These are phyloP conservation scores for Teunomyces barrocoloradensis DNA, from an alignment of 805 yeast genomes.

Conservation along the genomic window DNA sequence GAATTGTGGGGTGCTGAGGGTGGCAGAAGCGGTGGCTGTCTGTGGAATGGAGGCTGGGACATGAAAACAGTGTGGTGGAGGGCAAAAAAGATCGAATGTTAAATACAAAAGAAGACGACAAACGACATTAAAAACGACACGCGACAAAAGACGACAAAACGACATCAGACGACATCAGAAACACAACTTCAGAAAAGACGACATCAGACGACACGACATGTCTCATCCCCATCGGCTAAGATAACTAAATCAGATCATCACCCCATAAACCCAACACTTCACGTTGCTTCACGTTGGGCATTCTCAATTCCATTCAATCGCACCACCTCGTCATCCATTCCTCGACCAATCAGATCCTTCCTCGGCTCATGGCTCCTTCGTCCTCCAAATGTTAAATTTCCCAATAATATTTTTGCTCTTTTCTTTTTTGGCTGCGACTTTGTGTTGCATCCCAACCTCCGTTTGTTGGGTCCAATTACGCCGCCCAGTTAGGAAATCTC, in stretches of 20 bases:
- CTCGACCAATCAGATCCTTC: background rate
- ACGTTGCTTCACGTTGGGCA: background rate
- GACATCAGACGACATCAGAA: too few relatives aligned
- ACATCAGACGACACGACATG: background rate
- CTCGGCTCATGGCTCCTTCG: too few relatives aligned
- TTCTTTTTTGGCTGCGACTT: conserved; percentile 2
- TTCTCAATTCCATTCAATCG: background rate
- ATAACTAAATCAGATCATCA: background rate
- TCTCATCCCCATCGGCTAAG: background rate
- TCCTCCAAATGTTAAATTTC: too few relatives aligned
- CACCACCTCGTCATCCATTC: background rate
- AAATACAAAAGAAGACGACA: too few relatives aligned
- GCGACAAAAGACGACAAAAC: too few relatives aligned
- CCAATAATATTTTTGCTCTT: background rate
- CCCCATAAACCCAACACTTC: background rate
- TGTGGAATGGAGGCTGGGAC: conserved; percentile 15
- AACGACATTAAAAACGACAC: too few relatives aligned
- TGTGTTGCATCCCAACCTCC: background rate
- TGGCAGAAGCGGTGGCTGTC: conserved; percentile 1
- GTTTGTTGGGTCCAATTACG: background rate
- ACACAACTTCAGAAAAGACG: too few relatives aligned
- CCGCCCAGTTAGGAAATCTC: background rate
- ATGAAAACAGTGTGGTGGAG: conserved; percentile 4
- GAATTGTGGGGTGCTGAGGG: background rate
- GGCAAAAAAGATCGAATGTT: background rate